phyloP scores from a whole-genome alignment of 1,284 basidiomycete species.

The Apiotrichum laibachii region DNA sequence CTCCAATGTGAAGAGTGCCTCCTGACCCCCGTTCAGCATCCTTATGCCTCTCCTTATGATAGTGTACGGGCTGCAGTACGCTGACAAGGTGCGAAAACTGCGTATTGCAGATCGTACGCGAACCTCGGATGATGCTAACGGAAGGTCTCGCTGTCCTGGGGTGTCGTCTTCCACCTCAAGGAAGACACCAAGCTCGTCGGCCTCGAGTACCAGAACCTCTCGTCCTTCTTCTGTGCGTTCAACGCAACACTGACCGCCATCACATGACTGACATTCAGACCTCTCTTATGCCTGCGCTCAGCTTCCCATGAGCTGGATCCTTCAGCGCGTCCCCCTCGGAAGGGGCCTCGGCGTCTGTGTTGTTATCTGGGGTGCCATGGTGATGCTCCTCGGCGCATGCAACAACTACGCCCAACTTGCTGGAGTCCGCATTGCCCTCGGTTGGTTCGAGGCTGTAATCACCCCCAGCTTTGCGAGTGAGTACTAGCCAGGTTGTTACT shows the following conservation, averaged over 20 bases:
- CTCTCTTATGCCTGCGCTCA: constrained; percentile 27
- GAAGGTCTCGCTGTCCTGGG: constrained; percentile 8
- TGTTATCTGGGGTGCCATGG: constrained; percentile 30
- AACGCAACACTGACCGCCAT: too few relatives aligned
- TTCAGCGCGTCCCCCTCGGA: constrained; percentile 33
- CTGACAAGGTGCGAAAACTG: not conserved
- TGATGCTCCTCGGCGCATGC: constrained; percentile 27
- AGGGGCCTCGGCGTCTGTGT: constrained; percentile 19
- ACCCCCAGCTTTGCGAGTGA: constrained; percentile 31
- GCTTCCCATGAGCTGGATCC: constrained; percentile 30
- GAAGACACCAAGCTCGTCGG: constrained; percentile 32
- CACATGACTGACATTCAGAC: constrained; percentile 12
- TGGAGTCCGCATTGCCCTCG: constrained; percentile 23
- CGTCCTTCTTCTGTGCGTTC: constrained; percentile 14
- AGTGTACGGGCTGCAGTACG: constrained; percentile 9
- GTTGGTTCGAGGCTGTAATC: constrained; percentile 33
- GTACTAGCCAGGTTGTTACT: not conserved
- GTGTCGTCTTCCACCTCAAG: constrained; percentile 26
- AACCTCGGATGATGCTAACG: not conserved
- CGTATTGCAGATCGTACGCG: not conserved
- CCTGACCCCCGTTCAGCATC: not conserved
- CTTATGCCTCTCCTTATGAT: constrained; percentile 18
- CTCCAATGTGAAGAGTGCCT: too few relatives aligned
- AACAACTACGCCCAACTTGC: constrained; percentile 30
- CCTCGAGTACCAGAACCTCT: constrained; percentile 29